These are phyloP conservation scores for Saccharomyces mikatae DNA, from an alignment of 805 yeast genomes.

Conservation along the genomic window DNA sequence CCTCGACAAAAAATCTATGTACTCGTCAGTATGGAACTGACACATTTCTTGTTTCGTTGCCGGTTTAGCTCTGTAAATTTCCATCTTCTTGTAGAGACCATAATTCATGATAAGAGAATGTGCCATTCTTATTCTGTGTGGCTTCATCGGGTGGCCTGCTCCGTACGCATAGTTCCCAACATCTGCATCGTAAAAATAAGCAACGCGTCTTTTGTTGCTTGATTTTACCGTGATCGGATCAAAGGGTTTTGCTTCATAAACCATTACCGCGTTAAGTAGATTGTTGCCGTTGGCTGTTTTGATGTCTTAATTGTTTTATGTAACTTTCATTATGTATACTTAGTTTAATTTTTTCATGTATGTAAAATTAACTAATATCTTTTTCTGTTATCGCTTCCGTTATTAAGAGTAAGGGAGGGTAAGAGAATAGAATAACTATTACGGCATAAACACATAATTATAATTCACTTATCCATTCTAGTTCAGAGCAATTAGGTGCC, in stretches of 20 bases:
- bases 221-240: constrained; percentile 53
- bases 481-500: constrained; percentile 1
- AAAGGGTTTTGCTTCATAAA: constrained; percentile 50
- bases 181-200: constrained; percentile 80
- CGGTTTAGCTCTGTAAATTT: constrained; percentile 91
- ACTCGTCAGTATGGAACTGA: constrained; percentile 96
- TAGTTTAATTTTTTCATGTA: background rate
- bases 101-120: constrained; percentile 95
- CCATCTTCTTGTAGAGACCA: constrained; percentile 94
- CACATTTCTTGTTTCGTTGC: constrained; percentile 98
- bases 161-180: constrained; percentile 98
- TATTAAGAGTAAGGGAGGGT: background rate
- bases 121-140: constrained; percentile 97
- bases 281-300: background rate
- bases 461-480: background rate
- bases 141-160: constrained; percentile 98
- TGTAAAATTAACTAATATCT: background rate
- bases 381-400: background rate
- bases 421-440: background rate
- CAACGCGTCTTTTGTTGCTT: constrained; percentile 48
- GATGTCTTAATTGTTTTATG: background rate
- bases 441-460: background rate
- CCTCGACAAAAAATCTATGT: constrained; percentile 82
- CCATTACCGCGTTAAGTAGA: constrained; percentile 23
- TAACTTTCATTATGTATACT: background rate